Evolutionary conservation across 2,329 filamentous ascomycete genomes (phyloP).

Genomic region (Colletotrichum chlorophyti): DNA sequence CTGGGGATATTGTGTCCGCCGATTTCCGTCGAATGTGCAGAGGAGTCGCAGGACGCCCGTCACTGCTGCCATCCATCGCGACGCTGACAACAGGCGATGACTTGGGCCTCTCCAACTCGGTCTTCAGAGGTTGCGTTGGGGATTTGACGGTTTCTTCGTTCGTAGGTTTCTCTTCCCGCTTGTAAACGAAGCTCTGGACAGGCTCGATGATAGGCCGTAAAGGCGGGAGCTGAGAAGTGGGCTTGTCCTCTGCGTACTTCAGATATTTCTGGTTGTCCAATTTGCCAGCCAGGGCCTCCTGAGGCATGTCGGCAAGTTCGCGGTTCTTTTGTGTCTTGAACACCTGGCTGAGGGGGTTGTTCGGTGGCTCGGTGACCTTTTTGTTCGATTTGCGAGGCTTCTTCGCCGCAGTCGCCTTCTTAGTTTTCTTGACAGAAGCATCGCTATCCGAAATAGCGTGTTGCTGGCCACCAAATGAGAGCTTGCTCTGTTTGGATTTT

Average conservation of each 20-base stretch:
- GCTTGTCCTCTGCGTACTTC: slow-evolving; percentile 31
- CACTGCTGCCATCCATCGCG: slow-evolving; percentile 4
- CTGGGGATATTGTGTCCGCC: slow-evolving; percentile 50
- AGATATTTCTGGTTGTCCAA: slow-evolving; percentile 31
- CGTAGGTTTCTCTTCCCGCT: not conserved
- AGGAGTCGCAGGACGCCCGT: slow-evolving; percentile 18
- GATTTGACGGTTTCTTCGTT: not conserved
- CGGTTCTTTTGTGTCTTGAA: slow-evolving; percentile 53
- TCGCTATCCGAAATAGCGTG: slow-evolving; percentile 30
- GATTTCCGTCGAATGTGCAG: slow-evolving; percentile 16
- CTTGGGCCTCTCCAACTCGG: slow-evolving; percentile 19
- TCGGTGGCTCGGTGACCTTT: slow-evolving; percentile 41
- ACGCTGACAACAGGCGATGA: slow-evolving; percentile 16
- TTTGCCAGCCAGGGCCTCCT: slow-evolving; percentile 34
- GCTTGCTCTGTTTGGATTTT: slow-evolving; percentile 59
- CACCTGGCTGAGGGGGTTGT: slow-evolving; percentile 45
- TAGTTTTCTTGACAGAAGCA: slow-evolving; percentile 36
- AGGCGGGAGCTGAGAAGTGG: slow-evolving; percentile 31
- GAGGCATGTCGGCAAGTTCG: slow-evolving; percentile 34
- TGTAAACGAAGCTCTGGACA: slow-evolving; percentile 30
- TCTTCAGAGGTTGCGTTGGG: not conserved
- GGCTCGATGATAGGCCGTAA: slow-evolving; percentile 34
- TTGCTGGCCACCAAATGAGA: slow-evolving; percentile 47
- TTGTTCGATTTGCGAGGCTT: slow-evolving; percentile 44
- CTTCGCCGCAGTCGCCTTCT: slow-evolving; percentile 37